Base-by-base conservation (phyloP, 1,284 basidiomycete genomes). In the Ustilago trichophora region DNA sequence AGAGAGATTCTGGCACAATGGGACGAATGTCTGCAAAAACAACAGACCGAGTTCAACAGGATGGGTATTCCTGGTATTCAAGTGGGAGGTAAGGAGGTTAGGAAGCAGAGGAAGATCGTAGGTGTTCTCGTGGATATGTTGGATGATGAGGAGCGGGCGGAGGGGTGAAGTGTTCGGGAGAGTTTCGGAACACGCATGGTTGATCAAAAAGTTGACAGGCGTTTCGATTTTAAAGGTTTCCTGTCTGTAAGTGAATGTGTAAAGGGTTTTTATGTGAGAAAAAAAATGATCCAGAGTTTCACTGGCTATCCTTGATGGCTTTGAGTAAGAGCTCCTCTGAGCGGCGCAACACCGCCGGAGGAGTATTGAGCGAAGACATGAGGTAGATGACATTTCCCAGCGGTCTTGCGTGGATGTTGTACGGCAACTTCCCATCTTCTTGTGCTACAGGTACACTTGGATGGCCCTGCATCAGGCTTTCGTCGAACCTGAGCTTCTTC, bases 321-420 rank as follows among this genome's bases (percentile, higher is more conserved):
- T 43, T 29, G 44, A 26, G 27, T 19, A 70, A 32, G 24, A 62
- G 25, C 45, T 45, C 33, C 36, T 70, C 82, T 13, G 83, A 64
- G 0, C 44, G 42, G 4, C 77, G 38, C 8, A 83, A 55, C 27
- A 81, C 78, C 6, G 63, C 50, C 0, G 46, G 9, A 3, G 77
- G 71, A 16, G 91, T 92, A 75, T 93, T 93, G 36, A 98, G 85
- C 82, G 90, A 94, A 6, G 89, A 90, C 87, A 98, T 97, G 81
- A 97, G 89, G 82, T 98, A 98, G 11, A 91, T 89, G 10, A 97
- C 90, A 75, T 96, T 89, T 0, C 95, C 95, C 22, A 98, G 84
- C 0, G 95, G 94, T 62, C 95, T 85, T 56, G 88, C 93, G 81
- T 98, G 91, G 13, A 97, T 86, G 18, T 88, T 87, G 77, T 90